Conservation (phyloP, 2,329 filamentous ascomycete genomes). For the Colletotrichum echinochloae region DNA sequence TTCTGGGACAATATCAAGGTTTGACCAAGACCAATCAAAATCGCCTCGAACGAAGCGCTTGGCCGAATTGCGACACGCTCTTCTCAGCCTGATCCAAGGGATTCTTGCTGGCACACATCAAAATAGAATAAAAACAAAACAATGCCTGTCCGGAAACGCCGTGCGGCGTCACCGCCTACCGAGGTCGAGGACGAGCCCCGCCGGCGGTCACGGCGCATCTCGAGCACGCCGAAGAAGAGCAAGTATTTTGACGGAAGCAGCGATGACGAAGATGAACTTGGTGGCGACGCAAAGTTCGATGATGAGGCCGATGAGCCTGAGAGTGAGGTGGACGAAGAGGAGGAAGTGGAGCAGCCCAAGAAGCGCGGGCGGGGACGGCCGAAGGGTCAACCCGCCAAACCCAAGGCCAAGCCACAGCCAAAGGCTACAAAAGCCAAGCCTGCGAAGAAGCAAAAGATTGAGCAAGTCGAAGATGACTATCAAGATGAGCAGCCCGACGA, state of each 20-base stretch:
- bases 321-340: conserved; percentile 37
- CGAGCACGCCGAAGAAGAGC: conserved; percentile 61
- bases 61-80: background rate
- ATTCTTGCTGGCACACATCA: too few relatives aligned
- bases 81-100: background rate
- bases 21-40: background rate
- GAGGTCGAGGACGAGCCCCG: conserved; percentile 49
- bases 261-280: conserved; percentile 42
- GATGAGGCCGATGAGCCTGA: conserved; percentile 37
- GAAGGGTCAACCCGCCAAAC: conserved; percentile 18
- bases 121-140: too few relatives aligned
- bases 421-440: conserved; percentile 45
- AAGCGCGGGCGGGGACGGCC: conserved; percentile 39
- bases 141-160: conserved; percentile 58
- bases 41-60: background rate
- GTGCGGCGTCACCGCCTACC: conserved; percentile 46
- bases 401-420: conserved; percentile 40
- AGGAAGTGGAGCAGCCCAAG: conserved; percentile 34
- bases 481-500: conserved; percentile 33
- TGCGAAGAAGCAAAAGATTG: conserved; percentile 42
- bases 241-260: conserved; percentile 60
- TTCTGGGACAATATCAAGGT: background rate
- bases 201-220: conserved; percentile 62
- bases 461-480: conserved; percentile 35
- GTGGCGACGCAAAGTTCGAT: background rate